phyloP scores from a whole-genome alignment of 148 eudicot species.

The Arctostaphylos glauca region DNA sequence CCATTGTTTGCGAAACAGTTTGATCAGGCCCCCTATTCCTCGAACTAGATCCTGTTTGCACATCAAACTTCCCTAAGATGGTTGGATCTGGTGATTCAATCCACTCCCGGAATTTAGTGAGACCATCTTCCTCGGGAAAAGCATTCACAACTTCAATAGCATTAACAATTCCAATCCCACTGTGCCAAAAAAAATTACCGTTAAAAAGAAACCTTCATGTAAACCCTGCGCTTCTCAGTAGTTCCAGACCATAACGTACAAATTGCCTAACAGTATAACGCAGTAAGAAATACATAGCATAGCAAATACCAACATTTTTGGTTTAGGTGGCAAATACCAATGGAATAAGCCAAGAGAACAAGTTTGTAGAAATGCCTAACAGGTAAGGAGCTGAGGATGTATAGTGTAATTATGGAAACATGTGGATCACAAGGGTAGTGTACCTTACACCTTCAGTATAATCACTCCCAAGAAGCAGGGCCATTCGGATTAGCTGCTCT shows the following conservation, averaged over 20 bases:
- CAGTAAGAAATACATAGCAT: not conserved
- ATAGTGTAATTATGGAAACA: not conserved
- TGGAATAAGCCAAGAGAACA: not conserved
- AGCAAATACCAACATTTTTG: not conserved
- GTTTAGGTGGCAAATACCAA: not conserved
- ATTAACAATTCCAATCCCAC: slow-evolving; percentile 98
- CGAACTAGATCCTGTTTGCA: slow-evolving; percentile 35
- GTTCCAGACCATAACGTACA: not conserved
- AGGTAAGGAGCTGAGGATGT: not conserved
- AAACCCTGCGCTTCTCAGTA: not conserved
- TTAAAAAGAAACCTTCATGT: not conserved
- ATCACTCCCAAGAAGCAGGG: slow-evolving; percentile 97
- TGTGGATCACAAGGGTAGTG: not conserved
- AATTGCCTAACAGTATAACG: not conserved
- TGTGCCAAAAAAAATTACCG: slow-evolving; percentile 16
- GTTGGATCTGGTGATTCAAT: slow-evolving; percentile 96
- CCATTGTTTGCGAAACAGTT: slow-evolving; percentile 24
- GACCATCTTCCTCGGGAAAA: slow-evolving; percentile 88
- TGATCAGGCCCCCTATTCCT: slow-evolving; percentile 42
- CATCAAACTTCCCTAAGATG: slow-evolving; percentile 65
- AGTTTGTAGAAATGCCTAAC: not conserved
- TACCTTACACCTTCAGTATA: slow-evolving; percentile 99
- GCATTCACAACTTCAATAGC: slow-evolving; percentile 98
- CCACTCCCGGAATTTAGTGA: slow-evolving; percentile 83
- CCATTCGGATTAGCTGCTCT: slow-evolving; percentile 87